phyloP scores from a whole-genome alignment of 257 asterid species.

The Jaltomata sinuosa region DNA sequence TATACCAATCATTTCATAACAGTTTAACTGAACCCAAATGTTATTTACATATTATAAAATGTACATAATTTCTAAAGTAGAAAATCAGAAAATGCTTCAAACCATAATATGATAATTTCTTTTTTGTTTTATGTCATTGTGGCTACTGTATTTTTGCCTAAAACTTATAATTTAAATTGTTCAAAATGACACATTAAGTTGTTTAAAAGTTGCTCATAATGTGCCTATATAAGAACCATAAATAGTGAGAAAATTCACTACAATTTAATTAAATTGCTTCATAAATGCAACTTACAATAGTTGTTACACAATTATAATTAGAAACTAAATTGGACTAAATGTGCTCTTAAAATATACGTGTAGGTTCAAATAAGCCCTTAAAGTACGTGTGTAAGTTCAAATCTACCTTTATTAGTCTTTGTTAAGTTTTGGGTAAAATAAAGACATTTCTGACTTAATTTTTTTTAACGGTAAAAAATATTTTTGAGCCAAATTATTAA shows the following conservation, averaged over 20 bases:
- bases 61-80: not conserved
- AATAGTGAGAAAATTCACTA: not conserved
- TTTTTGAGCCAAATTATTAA: too few relatives aligned
- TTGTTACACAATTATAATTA: not conserved
- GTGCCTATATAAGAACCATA: not conserved
- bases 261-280: not conserved
- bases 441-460: too few relatives aligned
- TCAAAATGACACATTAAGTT: not conserved
- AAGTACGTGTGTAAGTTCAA: too few relatives aligned
- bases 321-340: too few relatives aligned
- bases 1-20: not conserved
- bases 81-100: not conserved
- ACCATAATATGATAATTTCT: not conserved
- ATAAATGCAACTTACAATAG: not conserved
- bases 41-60: not conserved
- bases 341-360: too few relatives aligned
- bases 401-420: too few relatives aligned
- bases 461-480: too few relatives aligned
- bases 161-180: not conserved
- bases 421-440: too few relatives aligned
- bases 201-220: not conserved
- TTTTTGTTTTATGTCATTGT: not conserved
- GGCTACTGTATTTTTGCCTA: not conserved
- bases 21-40: not conserved
- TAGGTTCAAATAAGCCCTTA: too few relatives aligned